A percentile compares a stretch with the other conserved stretches of the same genome.
Conservation (phyloP, 1,139 yeast species). For the Petasospora fabianii region DNA sequence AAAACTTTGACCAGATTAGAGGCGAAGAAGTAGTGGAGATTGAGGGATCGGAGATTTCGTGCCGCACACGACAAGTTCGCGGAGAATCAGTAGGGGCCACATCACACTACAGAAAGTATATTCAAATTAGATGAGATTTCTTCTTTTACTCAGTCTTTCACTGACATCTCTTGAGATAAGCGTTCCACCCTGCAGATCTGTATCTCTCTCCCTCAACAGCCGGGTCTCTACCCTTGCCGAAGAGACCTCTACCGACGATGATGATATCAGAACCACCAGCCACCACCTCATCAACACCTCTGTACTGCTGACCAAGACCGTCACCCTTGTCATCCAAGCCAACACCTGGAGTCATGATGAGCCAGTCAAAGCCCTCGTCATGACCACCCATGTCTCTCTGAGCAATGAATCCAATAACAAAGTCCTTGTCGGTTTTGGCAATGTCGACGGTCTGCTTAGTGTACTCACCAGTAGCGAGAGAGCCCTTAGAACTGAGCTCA, state of each 20-base stretch:
- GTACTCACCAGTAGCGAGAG: slow-evolving; percentile 89
- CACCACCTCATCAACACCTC: slow-evolving; percentile 84
- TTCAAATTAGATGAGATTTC: too few relatives aligned
- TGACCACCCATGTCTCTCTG: slow-evolving; percentile 83
- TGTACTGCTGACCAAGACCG: slow-evolving; percentile 91
- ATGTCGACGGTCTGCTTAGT: slow-evolving; percentile 83
- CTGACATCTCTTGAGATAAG: slow-evolving; percentile 51
- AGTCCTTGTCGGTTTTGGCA: slow-evolving; percentile 81
- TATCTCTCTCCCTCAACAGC: slow-evolving; percentile 82
- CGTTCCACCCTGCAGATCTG: slow-evolving; percentile 91
- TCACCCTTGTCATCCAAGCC: slow-evolving; percentile 98
- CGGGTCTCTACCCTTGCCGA: slow-evolving; percentile 95
- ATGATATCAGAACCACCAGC: slow-evolving; percentile 86
- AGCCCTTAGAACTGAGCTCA: slow-evolving; percentile 89
- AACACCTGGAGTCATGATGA: slow-evolving; percentile 97
- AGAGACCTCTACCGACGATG: slow-evolving; percentile 95
- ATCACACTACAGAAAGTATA: too few relatives aligned
- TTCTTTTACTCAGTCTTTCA: neutral
- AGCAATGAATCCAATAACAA: slow-evolving; percentile 96
- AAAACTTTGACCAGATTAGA: neutral
- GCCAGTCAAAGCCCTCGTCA: slow-evolving; percentile 88
- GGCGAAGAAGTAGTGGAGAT: too few relatives aligned
- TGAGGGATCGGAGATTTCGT: too few relatives aligned
- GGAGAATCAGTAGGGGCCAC: too few relatives aligned
- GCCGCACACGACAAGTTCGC: too few relatives aligned